A percentile compares a stretch with the other conserved stretches of the same genome.
Conservation (phyloP, 805 yeast genomes). For the Candida taoyuanica region DNA sequence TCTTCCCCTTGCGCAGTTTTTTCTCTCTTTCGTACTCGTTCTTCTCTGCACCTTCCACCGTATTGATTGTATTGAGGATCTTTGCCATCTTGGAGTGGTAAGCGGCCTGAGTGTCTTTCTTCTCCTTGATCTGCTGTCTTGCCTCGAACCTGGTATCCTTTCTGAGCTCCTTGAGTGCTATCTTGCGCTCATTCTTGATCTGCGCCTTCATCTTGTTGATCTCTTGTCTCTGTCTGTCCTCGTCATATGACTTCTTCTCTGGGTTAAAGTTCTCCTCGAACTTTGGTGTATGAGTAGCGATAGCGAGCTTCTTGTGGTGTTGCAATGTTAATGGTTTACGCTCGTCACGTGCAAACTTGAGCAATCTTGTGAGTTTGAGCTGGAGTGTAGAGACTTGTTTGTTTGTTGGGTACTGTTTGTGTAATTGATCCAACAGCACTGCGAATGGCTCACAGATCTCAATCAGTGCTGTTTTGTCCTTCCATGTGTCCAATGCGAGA, state of each 20-base stretch:
- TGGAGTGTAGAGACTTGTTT: conserved; percentile 31
- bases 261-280: conserved; percentile 96
- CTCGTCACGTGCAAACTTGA: conserved; percentile 42
- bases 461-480: conserved; percentile 53
- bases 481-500: conserved; percentile 44
- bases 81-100: conserved; percentile 89
- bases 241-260: conserved; percentile 87
- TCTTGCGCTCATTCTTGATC: conserved; percentile 87
- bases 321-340: conserved; percentile 77
- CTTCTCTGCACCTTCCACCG: conserved; percentile 93
- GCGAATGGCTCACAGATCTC: conserved; percentile 53
- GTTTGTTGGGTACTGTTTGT: conserved; percentile 33
- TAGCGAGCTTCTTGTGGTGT: conserved; percentile 76
- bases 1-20: conserved; percentile 52
- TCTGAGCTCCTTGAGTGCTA: conserved; percentile 84
- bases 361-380: conserved; percentile 44
- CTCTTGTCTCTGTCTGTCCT: conserved; percentile 77
- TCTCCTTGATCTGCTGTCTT: conserved; percentile 74
- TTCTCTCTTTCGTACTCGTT: conserved; percentile 88
- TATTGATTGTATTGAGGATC: conserved; percentile 79
- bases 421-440: conserved; percentile 37
- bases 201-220: conserved; percentile 75
- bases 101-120: conserved; percentile 66
- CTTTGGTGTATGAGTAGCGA: conserved; percentile 82
- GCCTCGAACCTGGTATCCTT: conserved; percentile 84